Evolutionary conservation across 805 yeast species (phyloP), one percentile per base, ranked within the genome.

Genomic region (Metschnikowia lunata): DNA sequence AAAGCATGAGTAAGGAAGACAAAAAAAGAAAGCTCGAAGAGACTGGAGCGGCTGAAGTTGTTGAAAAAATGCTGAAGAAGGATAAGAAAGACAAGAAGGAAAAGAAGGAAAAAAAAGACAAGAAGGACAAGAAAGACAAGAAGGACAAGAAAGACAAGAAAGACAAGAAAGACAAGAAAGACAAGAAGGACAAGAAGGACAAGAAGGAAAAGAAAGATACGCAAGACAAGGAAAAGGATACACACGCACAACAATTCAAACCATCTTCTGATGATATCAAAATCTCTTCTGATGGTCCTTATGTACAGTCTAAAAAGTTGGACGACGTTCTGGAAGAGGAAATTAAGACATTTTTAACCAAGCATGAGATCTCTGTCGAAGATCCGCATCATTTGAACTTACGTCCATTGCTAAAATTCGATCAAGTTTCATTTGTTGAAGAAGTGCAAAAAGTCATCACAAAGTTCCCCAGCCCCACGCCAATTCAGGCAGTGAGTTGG

Each of bases 401-500:
- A 40, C 75, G 82, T 49, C 98, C 98, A 8, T 66, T 83, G 23
- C 64, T 91, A 42, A 64, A 82, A 7, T 90, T 93, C 57, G 69
- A 72, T 30, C 79, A 83, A 30, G 72, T 91, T 23, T 56, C 72
- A 1, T 65, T 69, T 34, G 78, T 81, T 47, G 51, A 76, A 1
- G 72, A 77, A 41, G 78, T 90, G 47, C 76, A 75, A 51, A 56
- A 69, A n/a, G 80, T 78, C 37, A 73, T 91, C 37, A 68, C 79
- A 33, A 79, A 82, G 56, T 93, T 87, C 70, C 84, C 88, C 12
- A 83, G 80, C 56, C 99, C 99, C 43, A 90, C 98, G 7, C 98
- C 98, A 31, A 91, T 91, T 56, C 99, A 91, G 71, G 78, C 96
- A 29, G 88, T 81, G 36, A 78, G 97, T 8, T 93, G 98, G 98